A percentile compares a stretch with the other conserved stretches of the same genome.
Conservation (phyloP, 2,329 filamentous ascomycete genomes). For the Orbilia blumenaviensis region DNA sequence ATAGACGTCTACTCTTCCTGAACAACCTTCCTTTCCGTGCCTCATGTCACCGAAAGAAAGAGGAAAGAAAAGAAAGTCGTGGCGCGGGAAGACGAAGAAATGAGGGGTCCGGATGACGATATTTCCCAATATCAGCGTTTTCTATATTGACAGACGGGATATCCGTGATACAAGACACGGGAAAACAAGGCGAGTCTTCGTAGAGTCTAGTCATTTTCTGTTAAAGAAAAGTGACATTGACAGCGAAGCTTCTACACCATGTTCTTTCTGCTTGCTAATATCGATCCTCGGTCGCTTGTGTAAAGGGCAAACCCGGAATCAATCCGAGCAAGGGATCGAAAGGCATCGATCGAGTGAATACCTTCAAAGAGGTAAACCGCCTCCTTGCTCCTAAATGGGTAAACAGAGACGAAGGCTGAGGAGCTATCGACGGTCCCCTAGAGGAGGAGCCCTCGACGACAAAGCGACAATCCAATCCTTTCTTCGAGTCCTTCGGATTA, state of each 20-base stretch:
- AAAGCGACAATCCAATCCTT: constrained; percentile 15
- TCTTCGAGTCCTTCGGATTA: constrained; percentile 20
- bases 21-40: constrained; percentile 52
- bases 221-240: constrained; percentile 47
- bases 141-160: constrained; percentile 34
- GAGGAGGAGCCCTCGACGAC: constrained; percentile 35
- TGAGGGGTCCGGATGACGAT: constrained; percentile 52
- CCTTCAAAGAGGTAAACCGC: constrained; percentile 32
- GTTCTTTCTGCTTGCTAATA: constrained; percentile 19
- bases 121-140: constrained; percentile 38
- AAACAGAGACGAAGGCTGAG: constrained; percentile 53
- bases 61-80: constrained; percentile 40
- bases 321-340: constrained; percentile 13
- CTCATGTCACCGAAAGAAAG: constrained; percentile 47
- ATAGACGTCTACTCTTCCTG: constrained; percentile 31
- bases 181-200: constrained; percentile 49
- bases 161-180: constrained; percentile 45
- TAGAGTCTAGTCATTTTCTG: constrained; percentile 34
- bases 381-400: constrained; percentile 41
- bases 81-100: constrained; percentile 52
- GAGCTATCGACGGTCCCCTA: constrained; percentile 24
- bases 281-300: constrained; percentile 31
- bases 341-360: constrained; percentile 25
- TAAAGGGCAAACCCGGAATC: constrained; percentile 50
- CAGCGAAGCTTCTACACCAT: constrained; percentile 36